Evolutionary conservation across 176 grass and related monocot species (phyloP).

Genomic region (Urochloa ruziziensis): DNA sequence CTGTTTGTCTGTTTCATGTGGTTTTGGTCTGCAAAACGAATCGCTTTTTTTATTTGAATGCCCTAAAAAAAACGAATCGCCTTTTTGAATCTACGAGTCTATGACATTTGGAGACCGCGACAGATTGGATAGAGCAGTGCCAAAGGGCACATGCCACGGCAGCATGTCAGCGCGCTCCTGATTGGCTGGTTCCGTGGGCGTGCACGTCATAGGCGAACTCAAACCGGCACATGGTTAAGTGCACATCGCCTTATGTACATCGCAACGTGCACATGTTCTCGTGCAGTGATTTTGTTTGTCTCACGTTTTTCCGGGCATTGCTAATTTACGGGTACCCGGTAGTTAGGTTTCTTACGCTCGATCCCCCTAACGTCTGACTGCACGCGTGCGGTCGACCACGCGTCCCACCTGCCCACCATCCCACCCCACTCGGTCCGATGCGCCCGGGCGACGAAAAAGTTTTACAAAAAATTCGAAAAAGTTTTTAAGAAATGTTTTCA

Average conservation of each 20-base stretch:
- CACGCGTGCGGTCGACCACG: no score
- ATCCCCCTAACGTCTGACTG: no score
- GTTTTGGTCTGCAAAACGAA: neutral
- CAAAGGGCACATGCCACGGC: neutral
- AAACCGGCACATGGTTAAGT: neutral
- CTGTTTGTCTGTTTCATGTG: no score
- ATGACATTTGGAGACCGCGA: neutral
- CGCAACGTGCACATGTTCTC: neutral
- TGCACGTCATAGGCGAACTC: neutral
- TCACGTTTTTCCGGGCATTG: no score
- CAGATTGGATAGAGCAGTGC: neutral
- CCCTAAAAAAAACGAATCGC: neutral
- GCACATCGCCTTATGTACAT: neutral
- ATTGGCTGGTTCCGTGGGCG: neutral
- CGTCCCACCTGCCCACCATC: no score
- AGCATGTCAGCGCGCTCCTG: slow-evolving; percentile 17
- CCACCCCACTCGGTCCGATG: no score
- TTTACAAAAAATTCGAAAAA: no score
- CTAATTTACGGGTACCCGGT: no score
- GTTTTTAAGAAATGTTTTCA: no score
- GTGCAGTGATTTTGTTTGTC: neutral
- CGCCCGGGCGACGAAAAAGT: no score
- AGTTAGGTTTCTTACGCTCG: no score
- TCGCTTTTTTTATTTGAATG: neutral
- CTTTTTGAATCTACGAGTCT: neutral